Evolutionary conservation across 2,329 filamentous ascomycete genomes (phyloP).

Genomic region (Gaeumannomyces sp.): DNA sequence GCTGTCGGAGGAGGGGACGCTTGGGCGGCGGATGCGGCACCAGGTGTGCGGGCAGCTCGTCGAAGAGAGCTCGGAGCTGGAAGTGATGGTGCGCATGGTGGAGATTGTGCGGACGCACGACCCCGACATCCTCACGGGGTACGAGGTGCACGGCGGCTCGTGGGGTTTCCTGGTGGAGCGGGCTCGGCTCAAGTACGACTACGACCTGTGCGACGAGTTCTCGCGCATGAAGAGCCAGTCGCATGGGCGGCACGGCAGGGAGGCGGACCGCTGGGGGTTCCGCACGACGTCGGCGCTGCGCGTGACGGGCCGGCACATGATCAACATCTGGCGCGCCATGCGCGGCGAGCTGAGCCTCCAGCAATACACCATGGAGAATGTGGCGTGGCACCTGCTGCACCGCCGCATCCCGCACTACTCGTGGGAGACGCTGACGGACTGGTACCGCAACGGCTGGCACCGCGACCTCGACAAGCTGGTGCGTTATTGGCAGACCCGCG

Average conservation of each 20-base stretch:
- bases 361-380: slow-evolving; percentile 95
- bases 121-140: slow-evolving; percentile 89
- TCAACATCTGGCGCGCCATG: slow-evolving; percentile 98
- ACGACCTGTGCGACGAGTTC: slow-evolving; percentile 84
- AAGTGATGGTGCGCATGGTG: slow-evolving; percentile 78
- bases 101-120: slow-evolving; percentile 79
- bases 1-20: slow-evolving; percentile 54
- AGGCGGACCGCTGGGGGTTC: slow-evolving; percentile 87
- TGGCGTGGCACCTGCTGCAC: slow-evolving; percentile 85
- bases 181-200: slow-evolving; percentile 78
- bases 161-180: slow-evolving; percentile 97
- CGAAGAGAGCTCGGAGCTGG: slow-evolving; percentile 73
- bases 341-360: slow-evolving; percentile 82
- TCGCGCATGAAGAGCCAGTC: slow-evolving; percentile 82
- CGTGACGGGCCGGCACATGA: slow-evolving; percentile 90
- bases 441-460: slow-evolving; percentile 67
- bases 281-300: slow-evolving; percentile 87
- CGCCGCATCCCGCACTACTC: slow-evolving; percentile 83
- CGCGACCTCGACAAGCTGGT: slow-evolving; percentile 69
- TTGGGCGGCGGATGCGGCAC: slow-evolving; percentile 56
- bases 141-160: slow-evolving; percentile 86
- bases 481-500: slow-evolving; percentile 69
- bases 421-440: slow-evolving; percentile 70
- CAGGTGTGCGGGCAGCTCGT: slow-evolving; percentile 56
- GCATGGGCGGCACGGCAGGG: slow-evolving; percentile 77